Percentiles rank a stretch among this genome's conserved stretches.
Conservation (phyloP, 2,329 filamentous ascomycete species). For the Cladophialophora carrionii region DNA sequence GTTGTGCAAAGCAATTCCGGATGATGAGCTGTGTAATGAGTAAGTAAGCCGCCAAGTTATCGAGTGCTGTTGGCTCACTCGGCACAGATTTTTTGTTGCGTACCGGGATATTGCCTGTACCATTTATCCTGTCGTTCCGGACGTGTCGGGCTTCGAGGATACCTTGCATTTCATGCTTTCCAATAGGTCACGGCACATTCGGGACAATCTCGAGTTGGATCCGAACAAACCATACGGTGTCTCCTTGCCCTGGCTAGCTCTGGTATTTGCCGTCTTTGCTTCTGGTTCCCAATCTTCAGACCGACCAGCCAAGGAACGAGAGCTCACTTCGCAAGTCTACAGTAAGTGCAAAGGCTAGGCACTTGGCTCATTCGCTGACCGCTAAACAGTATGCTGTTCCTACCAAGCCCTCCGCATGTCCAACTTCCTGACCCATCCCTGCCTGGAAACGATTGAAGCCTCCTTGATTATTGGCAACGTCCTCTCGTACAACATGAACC, state of each 20-base stretch:
- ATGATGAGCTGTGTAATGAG: constrained; percentile 61
- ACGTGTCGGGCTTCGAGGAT: constrained; percentile 58
- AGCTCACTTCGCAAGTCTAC: constrained; percentile 67
- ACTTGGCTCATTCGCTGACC: neutral
- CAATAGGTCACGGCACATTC: constrained; percentile 53
- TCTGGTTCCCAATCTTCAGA: constrained; percentile 65
- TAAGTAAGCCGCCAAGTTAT: constrained; percentile 39
- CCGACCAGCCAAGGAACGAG: constrained; percentile 61
- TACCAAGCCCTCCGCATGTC: constrained; percentile 67
- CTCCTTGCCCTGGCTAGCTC: constrained; percentile 58
- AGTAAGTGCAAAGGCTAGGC: constrained; percentile 45
- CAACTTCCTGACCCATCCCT: constrained; percentile 65
- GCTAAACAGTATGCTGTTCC: constrained; percentile 60
- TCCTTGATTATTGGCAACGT: constrained; percentile 66
- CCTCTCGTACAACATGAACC: constrained; percentile 66
- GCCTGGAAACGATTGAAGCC: constrained; percentile 64
- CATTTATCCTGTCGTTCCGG: constrained; percentile 64
- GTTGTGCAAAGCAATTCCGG: constrained; percentile 62
- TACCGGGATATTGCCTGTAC: constrained; percentile 63
- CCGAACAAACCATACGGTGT: constrained; percentile 62
- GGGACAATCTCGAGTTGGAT: constrained; percentile 35
- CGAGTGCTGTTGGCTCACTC: neutral
- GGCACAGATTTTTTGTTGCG: constrained; percentile 56
- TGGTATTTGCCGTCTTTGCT: constrained; percentile 65
- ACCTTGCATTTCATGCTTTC: constrained; percentile 59